Percentiles rank a stretch among this genome's conserved stretches.
These are phyloP conservation scores for Apiotrichum gamsii DNA, from an alignment of 1,284 basidiomycete genomes.

Conservation along the genomic window DNA sequence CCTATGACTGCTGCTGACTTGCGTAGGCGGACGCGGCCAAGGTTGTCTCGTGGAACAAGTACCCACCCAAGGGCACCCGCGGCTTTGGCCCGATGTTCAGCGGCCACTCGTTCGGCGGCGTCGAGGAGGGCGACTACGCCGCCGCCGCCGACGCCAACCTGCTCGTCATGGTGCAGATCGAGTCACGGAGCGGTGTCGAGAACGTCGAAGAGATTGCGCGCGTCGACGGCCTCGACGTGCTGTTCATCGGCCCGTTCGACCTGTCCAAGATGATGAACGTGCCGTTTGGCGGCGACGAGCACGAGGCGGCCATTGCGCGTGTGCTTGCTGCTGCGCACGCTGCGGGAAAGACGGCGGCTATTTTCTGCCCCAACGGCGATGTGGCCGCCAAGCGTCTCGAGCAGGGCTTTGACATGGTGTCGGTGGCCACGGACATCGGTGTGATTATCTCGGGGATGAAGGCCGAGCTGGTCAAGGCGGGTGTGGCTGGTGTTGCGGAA, in stretches of 20 bases:
- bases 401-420: slow-evolving; percentile 53
- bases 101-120: slow-evolving; percentile 13
- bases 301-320: slow-evolving; percentile 57
- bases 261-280: slow-evolving; percentile 49
- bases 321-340: slow-evolving; percentile 55
- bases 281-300: slow-evolving; percentile 23
- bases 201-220: slow-evolving; percentile 59
- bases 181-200: slow-evolving; percentile 56
- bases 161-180: slow-evolving; percentile 61
- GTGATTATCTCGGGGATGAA: slow-evolving; percentile 20
- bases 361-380: slow-evolving; percentile 51
- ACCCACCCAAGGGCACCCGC: slow-evolving; percentile 22
- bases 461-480: slow-evolving; percentile 20
- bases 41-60: slow-evolving; percentile 22
- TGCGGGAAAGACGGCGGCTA: slow-evolving; percentile 56
- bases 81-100: slow-evolving; percentile 25
- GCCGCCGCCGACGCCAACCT: slow-evolving; percentile 54
- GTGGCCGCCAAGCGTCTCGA: slow-evolving; percentile 52
- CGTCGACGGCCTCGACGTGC: slow-evolving; percentile 58
- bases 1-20: no score
- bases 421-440: slow-evolving; percentile 37
- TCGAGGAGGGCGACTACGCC: slow-evolving; percentile 51
- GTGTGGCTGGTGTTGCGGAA: not conserved
- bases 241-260: slow-evolving; percentile 61
- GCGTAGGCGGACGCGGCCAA: slow-evolving; percentile 18